Conservation (phyloP, 2,329 filamentous ascomycete species). For the Colletotrichum spaethianum region DNA sequence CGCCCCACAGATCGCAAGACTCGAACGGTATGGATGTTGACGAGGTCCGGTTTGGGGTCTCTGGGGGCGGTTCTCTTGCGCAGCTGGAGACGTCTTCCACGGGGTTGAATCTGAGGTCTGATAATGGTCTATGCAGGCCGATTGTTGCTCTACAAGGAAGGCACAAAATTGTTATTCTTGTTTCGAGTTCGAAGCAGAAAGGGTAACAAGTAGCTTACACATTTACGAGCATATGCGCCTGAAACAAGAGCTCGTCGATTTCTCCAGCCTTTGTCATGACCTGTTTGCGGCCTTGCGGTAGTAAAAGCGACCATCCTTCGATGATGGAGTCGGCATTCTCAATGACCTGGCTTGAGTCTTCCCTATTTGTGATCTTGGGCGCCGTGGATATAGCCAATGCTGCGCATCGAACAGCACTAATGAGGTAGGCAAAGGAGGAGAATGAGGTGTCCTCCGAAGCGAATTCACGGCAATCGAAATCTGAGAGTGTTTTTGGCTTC, state of each 20-base stretch:
- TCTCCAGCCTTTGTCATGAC: conserved; percentile 50
- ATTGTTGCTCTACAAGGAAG: conserved; percentile 49
- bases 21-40: conserved; percentile 56
- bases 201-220: conserved; percentile 40
- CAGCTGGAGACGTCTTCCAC: conserved; percentile 57
- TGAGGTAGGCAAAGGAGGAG: conserved; percentile 77
- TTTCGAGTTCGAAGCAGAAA: no score
- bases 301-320: conserved; percentile 55
- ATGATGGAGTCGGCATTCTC: conserved; percentile 53
- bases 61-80: conserved; percentile 43
- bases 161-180: background rate
- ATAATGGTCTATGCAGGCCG: conserved; percentile 56
- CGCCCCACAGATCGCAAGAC: conserved; percentile 53
- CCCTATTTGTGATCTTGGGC: conserved; percentile 41
- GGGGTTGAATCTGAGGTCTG: conserved; percentile 54
- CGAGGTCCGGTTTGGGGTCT: conserved; percentile 43
- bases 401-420: conserved; percentile 69
- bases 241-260: conserved; percentile 50
- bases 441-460: conserved; percentile 67
- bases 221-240: conserved; percentile 47
- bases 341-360: conserved; percentile 49
- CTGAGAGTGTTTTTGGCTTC: conserved; percentile 64
- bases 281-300: conserved; percentile 51
- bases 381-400: conserved; percentile 46
- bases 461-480: conserved; percentile 75